Evolutionary conservation across 768 basidiomycete genomes (phyloP), one percentile per base, ranked within the genome.

Genomic region (Lentinula detonsa): DNA sequence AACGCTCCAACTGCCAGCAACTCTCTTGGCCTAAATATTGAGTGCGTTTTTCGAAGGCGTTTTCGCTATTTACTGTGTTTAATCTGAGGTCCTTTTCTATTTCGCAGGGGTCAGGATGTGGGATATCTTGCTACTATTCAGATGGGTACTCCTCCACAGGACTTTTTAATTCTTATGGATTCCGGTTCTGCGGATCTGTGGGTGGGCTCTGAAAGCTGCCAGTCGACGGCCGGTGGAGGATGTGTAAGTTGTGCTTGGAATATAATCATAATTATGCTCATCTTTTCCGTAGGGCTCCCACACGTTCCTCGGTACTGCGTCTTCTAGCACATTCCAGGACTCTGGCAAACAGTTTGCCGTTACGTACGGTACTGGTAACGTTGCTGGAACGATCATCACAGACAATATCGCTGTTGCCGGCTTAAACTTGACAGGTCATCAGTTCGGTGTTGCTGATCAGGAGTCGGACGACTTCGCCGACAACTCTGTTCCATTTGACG

Each of bases 181-280:
- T 85, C 84, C 35, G 88, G 88, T 33, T 85, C 83, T 11, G 84
- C 86, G 9, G 88, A 89, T 71, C 71, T 84, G 40, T 88, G 86
- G 85, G 85, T 87, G 34, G 82, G 83, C 13, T 70, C 77, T 16
- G 84, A 85, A 66, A 73, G 73, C 54, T 87, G 85, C 64, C 73
- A 73, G 56, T 78, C 81, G 5, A 64, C 73, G 40, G 70, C 62
- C 23, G 78, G 78, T 37, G 78, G 78, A 34, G 73, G 69, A 61
- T 79, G 79, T 63, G 77, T 77, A 68, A 57, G 73, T 74, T 50
- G 55, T 43, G 58, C 16, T 43, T 8, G 13, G 42, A 48, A 60
- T 59, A 34, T 66, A 66, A 23, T 18, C 52, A 45, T 31, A 11
- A 51, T 28, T 2, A 3, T 28, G 4, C 53, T 61, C 23, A 45